Percentiles rank a stretch among this genome's conserved stretches.
These are phyloP conservation scores for Colletotrichum kahawae DNA, from an alignment of 2,329 filamentous ascomycete genomes.

Conservation along the genomic window DNA sequence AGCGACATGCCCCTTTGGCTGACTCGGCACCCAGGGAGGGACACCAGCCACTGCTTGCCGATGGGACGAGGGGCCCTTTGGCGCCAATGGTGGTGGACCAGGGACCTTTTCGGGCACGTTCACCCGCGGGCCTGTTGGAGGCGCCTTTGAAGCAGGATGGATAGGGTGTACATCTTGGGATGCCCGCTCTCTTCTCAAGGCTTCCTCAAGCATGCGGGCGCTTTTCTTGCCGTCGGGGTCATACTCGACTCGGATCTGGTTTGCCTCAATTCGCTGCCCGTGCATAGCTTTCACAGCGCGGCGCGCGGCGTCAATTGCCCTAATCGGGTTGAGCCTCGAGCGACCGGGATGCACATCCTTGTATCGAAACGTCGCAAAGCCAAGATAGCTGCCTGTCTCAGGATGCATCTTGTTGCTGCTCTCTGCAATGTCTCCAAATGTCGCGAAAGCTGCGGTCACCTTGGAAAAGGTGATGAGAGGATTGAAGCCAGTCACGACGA, in stretches of 20 bases:
- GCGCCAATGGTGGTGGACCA: constrained; percentile 81
- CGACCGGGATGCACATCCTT: constrained; percentile 69
- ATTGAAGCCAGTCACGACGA: constrained; percentile 96
- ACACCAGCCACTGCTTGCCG: constrained; percentile 36
- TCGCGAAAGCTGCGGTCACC: constrained; percentile 76
- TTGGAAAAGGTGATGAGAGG: constrained; percentile 82
- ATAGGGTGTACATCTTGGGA: constrained; percentile 30
- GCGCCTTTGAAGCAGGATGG: constrained; percentile 31
- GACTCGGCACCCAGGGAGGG: constrained; percentile 43
- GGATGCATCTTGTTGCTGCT: constrained; percentile 96
- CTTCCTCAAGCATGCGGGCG: constrained; percentile 75
- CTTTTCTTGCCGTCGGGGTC: constrained; percentile 89
- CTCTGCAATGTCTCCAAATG: constrained; percentile 86
- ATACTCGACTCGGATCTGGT: constrained; percentile 80
- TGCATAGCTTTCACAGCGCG: constrained; percentile 79
- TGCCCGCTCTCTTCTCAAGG: constrained; percentile 70
- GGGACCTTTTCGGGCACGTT: constrained; percentile 47
- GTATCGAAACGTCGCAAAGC: constrained; percentile 91
- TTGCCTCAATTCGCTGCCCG: constrained; percentile 79
- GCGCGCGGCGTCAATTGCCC: constrained; percentile 81
- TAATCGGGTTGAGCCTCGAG: constrained; percentile 58
- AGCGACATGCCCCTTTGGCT: constrained; percentile 55
- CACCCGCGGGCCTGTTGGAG: constrained; percentile 41
- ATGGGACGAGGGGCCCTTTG: constrained; percentile 78
- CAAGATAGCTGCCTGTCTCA: constrained; percentile 90